phyloP scores from a whole-genome alignment of 371 early-diverging fungal genomes.

The Mortierella sp. region DNA sequence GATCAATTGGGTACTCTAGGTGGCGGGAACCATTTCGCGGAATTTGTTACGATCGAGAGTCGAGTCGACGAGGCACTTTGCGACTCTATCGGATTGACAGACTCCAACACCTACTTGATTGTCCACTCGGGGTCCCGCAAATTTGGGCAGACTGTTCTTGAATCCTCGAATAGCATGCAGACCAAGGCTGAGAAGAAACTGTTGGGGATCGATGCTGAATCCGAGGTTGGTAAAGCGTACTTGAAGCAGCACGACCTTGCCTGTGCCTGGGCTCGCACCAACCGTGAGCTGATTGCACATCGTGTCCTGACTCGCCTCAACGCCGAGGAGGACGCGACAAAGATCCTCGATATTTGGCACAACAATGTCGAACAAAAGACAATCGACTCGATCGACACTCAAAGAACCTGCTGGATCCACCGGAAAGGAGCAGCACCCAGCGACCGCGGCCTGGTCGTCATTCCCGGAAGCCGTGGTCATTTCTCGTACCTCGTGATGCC shows the following conservation, averaged over 20 bases:
- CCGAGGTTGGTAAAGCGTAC: conserved; percentile 46
- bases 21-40: conserved; percentile 72
- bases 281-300: conserved; percentile 64
- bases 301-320: conserved; percentile 58
- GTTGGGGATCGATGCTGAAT: conserved; percentile 34
- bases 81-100: conserved; percentile 31
- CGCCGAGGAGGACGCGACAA: conserved; percentile 48
- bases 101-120: conserved; percentile 55
- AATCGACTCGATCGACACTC: conserved; percentile 31
- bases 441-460: conserved; percentile 65
- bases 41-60: conserved; percentile 62
- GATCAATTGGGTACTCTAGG: conserved; percentile 67
- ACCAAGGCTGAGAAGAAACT: conserved; percentile 45
- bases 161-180: conserved; percentile 47
- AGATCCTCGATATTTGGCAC: conserved; percentile 68
- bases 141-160: conserved; percentile 64
- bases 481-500: conserved; percentile 65
- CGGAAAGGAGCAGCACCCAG: conserved; percentile 71
- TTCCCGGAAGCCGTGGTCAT: conserved; percentile 68
- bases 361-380: conserved; percentile 60
- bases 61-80: conserved; percentile 55
- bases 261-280: conserved; percentile 62
- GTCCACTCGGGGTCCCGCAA: conserved; percentile 67
- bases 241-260: conserved; percentile 61
- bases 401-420: conserved; percentile 55